Base-by-base conservation (phyloP, 2,329 filamentous ascomycete genomes). In the Ophiostoma ips region DNA sequence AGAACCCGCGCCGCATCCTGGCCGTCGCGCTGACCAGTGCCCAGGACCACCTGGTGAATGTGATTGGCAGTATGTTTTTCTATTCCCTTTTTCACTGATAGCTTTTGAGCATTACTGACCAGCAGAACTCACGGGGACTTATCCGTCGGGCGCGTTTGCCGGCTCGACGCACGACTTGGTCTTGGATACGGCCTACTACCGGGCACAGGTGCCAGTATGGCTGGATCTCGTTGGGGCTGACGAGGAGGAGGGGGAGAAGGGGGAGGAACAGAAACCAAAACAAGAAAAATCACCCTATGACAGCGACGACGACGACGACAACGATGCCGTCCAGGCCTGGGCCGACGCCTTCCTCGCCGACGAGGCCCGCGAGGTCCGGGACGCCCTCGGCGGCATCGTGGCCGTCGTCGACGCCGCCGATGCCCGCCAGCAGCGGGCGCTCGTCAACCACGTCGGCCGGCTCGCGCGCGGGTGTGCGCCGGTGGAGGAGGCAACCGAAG, bases 341-440 rank as follows among this genome's bases (percentile, higher is more conserved):
- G 67, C 75, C 0, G 61, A 61, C 2, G 72, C 75, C 0, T 84
- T 83, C 57, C 69, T 82, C 1, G 71, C 73, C 0, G 63, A 70
- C 0, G 80, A 83, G 58, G 81, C 81, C 0, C 67, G 66, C 50
- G 79, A 83, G 60, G 81, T 84, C 0, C 71, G 83, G 3, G 64
- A 64, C 0, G 79, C 75, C 1, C 65, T 84, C 9, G 81, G 79
- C 16, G 78, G 72, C 0, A 59, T 83, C n/a, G 63, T 83, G 3
- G 63, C 77, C 7, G 70, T 74, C 16, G 74, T 79, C 52, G 31
- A 50, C 48, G 2, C 33, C 35, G 24, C n/a, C 44, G 24, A 28
- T 28, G 24, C 24, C 5, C 24, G 13, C 13, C 43, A 21, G 43
- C 43, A 45, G 4, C 31, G 8, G 16, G 12, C 43, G 16, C 60